Evolutionary conservation across 495 filamentous ascomycete species (phyloP), one percentile per base, ranked within the genome.

Genomic region (Penicillium paradoxum): DNA sequence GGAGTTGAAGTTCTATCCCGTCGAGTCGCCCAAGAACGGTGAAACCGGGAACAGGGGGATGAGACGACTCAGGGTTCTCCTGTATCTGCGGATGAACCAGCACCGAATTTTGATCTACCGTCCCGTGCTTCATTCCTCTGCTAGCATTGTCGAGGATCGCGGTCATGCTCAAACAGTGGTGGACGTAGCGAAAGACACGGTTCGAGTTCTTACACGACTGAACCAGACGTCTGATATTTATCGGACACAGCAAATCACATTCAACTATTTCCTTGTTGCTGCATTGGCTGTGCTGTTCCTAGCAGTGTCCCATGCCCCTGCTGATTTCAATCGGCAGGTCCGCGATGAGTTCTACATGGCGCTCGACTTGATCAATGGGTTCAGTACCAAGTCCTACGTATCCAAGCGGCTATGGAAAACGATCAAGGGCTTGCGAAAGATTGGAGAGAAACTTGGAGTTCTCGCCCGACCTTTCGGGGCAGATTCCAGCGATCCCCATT

Each of bases 271-370:
- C 67, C 77, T 95, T 15, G 83, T 89, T 10, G 85, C 87, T 8
- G 84, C 89, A 9, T 77, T 95, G 22, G 86, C 87, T 0, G 89
- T 92, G 2, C 74, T 95, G 7, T 91, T 93, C 65, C 80, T 95
- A 0, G 89, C 89, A 0, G 87, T 88, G 2, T 88, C 83, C 13
- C 89, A 95, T 62, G 88, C 89, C 3, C 88, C 90, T 0, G 74
- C 83, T 1, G 81, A 87, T 36, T 95, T 92, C 65, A 88, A 83
- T 58, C 75, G 79, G 8, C 70, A 79, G 38, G 88, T 88, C 46
- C 79, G 87, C n/a, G 82, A 85, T 51, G 90, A 93, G 66, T 95
- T 93, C 58, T 91, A 92, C 71, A 82, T 88, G 79, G 90, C 87
- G 0, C 78, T 95, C 0, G 87, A 95, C 38, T 73, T 95, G 13